Percentiles rank a stretch among this genome's conserved stretches.
Evolutionary conservation across 179 eudicot genomes (phyloP).

Genomic region (Amaranthus tricolor): DNA sequence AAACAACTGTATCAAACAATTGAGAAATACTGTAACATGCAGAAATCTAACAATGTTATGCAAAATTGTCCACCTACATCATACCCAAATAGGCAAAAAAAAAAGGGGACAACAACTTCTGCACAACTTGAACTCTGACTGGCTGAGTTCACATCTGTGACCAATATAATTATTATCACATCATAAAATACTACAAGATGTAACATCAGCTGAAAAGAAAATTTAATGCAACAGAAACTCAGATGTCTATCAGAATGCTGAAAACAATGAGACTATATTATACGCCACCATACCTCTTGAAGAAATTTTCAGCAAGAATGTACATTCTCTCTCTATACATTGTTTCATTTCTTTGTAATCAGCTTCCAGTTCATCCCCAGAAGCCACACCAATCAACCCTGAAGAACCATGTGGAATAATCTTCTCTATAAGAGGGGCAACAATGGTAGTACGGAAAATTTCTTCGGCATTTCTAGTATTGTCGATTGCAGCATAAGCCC

Average conservation of each 20-base stretch:
- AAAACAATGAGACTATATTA: neutral
- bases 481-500: conserved; percentile 99
- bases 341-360: conserved; percentile 67
- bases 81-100: neutral
- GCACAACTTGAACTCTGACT: neutral
- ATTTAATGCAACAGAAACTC: neutral
- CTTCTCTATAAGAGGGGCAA: conserved; percentile 67
- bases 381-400: conserved; percentile 45
- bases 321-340: conserved; percentile 67
- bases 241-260: neutral
- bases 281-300: conserved; percentile 51
- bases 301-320: conserved; percentile 82
- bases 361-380: conserved; percentile 77
- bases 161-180: neutral
- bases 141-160: neutral
- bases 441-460: conserved; percentile 74
- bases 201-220: conserved; percentile 11
- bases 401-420: conserved; percentile 57
- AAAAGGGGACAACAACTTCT: neutral
- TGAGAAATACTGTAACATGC: neutral
- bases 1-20: neutral
- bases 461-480: conserved; percentile 88
- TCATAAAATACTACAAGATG: conserved; percentile 12
- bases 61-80: neutral
- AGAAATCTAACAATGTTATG: neutral